Evolutionary conservation across 148 eudicot species (phyloP).

Genomic region (Mesembryanthemum crystallinum): DNA sequence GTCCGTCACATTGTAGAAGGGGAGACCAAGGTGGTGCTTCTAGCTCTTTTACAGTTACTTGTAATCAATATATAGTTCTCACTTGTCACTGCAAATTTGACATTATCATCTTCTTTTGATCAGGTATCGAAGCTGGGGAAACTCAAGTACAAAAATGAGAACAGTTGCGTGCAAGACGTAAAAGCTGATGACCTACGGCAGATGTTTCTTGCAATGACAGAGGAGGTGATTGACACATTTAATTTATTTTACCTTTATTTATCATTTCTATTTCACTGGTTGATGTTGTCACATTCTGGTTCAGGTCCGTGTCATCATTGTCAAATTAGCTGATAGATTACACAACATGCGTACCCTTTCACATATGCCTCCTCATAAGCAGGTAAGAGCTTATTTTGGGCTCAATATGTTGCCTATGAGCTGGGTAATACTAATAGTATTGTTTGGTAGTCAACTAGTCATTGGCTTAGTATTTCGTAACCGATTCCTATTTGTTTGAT

Average conservation of each 20-base stretch:
- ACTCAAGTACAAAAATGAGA: constrained; percentile 71
- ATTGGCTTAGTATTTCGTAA: background rate
- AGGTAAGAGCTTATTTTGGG: constrained; percentile 42
- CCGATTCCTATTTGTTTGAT: constrained; percentile 21
- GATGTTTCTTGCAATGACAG: constrained; percentile 98
- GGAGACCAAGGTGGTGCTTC: constrained; percentile 76
- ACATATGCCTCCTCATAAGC: constrained; percentile 98
- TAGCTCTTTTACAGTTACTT: constrained; percentile 11
- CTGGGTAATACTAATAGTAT: background rate
- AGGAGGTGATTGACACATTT: constrained; percentile 59
- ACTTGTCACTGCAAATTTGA: background rate
- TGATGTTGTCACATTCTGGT: constrained; percentile 22
- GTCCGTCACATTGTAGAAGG: constrained; percentile 98
- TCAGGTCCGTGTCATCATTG: constrained; percentile 98
- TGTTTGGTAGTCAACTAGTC: background rate
- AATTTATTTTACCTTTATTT: background rate
- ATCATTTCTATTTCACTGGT: background rate
- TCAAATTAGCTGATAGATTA: constrained; percentile 93
- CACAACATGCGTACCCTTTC: constrained; percentile 98
- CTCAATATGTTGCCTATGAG: background rate
- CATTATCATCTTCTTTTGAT: constrained; percentile 7
- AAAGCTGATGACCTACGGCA: constrained; percentile 96
- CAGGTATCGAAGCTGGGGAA: constrained; percentile 98
- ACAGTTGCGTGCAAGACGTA: constrained; percentile 73
- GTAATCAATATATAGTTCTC: background rate